Percentiles rank a stretch among this genome's conserved stretches.
phyloP scores from a whole-genome alignment of 257 asterid genomes.

The Plantago ovata region DNA sequence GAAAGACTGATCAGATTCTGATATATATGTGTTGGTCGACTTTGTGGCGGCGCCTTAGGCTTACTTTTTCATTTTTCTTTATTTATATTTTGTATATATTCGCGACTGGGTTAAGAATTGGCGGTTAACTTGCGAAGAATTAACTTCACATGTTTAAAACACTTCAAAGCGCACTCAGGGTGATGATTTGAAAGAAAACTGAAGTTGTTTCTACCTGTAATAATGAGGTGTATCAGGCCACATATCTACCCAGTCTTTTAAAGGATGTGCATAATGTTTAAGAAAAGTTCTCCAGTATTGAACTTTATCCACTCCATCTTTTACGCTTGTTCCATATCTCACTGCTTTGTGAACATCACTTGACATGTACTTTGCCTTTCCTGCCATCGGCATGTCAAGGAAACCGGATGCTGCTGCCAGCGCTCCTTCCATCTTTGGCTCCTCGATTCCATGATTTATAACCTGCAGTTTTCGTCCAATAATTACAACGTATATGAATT shows the following conservation, averaged over 20 bases:
- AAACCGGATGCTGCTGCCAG: constrained; percentile 27
- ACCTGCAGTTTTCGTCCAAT: constrained; percentile 29
- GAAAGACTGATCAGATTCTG: no score
- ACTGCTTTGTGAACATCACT: constrained; percentile 35
- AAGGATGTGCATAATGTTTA: constrained; percentile 53
- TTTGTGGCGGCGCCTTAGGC: no score
- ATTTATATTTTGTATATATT: no score
- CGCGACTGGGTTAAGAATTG: no score
- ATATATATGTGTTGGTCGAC: no score
- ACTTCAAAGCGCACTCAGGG: no score
- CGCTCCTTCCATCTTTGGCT: constrained; percentile 34
- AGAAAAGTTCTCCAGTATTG: constrained; percentile 49
- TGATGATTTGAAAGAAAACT: background rate
- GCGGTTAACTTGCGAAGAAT: no score
- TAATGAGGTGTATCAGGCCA: constrained; percentile 45
- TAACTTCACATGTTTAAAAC: no score
- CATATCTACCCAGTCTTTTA: constrained; percentile 31
- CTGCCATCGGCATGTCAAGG: constrained; percentile 30
- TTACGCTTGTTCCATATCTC: constrained; percentile 40
- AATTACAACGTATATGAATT: background rate
- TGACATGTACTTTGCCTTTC: constrained; percentile 37
- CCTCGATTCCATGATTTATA: constrained; percentile 43
- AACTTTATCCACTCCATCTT: constrained; percentile 35
- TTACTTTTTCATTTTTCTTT: no score
- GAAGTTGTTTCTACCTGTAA: constrained; percentile 38